Evolutionary conservation across 129 eudicot genomes (phyloP).

Genomic region (Logfia minima): DNA sequence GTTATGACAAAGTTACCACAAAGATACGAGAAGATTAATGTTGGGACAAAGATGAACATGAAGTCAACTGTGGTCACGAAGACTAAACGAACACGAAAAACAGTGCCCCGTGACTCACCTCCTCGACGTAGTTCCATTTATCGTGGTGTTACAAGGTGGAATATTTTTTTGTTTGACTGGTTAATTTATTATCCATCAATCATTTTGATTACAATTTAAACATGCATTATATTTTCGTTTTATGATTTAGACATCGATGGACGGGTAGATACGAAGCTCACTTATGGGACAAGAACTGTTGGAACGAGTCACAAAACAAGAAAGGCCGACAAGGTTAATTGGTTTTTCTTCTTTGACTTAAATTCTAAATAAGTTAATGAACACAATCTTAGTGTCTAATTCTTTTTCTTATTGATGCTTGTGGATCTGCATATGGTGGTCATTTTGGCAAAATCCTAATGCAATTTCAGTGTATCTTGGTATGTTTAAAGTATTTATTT

Average conservation of each 20-base stretch:
- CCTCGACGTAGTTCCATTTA: slow-evolving; percentile 76
- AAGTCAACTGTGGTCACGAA: slow-evolving; percentile 38
- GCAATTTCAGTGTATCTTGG: slow-evolving; percentile 79
- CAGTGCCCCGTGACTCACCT: slow-evolving; percentile 80
- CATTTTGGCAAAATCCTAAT: slow-evolving; percentile 22
- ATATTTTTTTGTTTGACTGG: not conserved
- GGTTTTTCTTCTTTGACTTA: not conserved
- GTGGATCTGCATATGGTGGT: slow-evolving; percentile 13
- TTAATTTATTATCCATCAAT: too few relatives aligned
- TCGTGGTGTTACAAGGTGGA: slow-evolving; percentile 84
- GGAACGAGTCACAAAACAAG: slow-evolving; percentile 87
- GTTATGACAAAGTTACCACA: slow-evolving; percentile 53
- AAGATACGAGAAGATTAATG: slow-evolving; percentile 38
- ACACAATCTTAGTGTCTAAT: slow-evolving; percentile 19
- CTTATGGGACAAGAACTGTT: slow-evolving; percentile 81
- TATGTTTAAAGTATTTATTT: slow-evolving; percentile 25
- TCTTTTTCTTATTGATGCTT: not conserved
- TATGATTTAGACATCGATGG: slow-evolving; percentile 66
- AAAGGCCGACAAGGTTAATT: slow-evolving; percentile 92
- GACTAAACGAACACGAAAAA: slow-evolving; percentile 61
- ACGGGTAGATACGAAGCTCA: slow-evolving; percentile 88
- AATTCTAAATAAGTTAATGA: not conserved
- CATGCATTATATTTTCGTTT: not conserved
- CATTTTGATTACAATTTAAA: not conserved
- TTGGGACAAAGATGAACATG: slow-evolving; percentile 24